A percentile compares a stretch with the other conserved stretches of the same genome.
phyloP scores from a whole-genome alignment of 805 yeast genomes.

The Hanseniaspora valbyensis region DNA sequence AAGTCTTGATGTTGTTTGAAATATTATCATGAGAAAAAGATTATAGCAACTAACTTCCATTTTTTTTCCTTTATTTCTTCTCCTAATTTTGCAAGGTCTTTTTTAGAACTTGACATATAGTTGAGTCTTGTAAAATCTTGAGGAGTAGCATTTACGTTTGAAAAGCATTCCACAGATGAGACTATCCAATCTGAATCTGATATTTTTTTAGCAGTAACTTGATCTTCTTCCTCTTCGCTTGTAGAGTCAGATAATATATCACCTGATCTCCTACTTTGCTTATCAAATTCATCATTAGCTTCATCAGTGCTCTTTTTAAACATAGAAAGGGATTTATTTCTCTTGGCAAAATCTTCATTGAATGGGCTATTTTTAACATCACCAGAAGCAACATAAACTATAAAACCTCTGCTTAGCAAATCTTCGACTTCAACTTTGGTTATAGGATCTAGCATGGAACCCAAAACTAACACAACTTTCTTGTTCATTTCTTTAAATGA shows the following conservation, averaged over 20 bases:
- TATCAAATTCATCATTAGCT: neutral
- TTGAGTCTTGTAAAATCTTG: slow-evolving; percentile 15
- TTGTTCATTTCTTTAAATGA: slow-evolving; percentile 12
- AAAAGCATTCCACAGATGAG: slow-evolving; percentile 11
- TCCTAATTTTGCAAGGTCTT: slow-evolving; percentile 4
- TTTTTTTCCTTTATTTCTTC: slow-evolving; percentile 1
- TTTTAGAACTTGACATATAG: slow-evolving; percentile 4
- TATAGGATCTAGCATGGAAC: slow-evolving; percentile 30
- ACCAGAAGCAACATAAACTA: slow-evolving; percentile 26
- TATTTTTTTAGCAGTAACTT: neutral
- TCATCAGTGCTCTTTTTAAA: slow-evolving; percentile 18
- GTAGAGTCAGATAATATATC: slow-evolving; percentile 12
- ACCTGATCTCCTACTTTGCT: neutral
- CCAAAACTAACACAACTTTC: slow-evolving; percentile 23
- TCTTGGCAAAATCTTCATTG: slow-evolving; percentile 22
- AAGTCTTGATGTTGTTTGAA: slow-evolving; percentile 9
- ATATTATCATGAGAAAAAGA: slow-evolving; percentile 13
- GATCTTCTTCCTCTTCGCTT: slow-evolving; percentile 14
- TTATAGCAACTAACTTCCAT: slow-evolving; percentile 9
- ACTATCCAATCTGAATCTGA: slow-evolving; percentile 15
- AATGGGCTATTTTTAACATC: slow-evolving; percentile 11
- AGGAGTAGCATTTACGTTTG: slow-evolving; percentile 1
- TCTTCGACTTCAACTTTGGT: slow-evolving; percentile 30
- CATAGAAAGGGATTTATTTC: slow-evolving; percentile 22
- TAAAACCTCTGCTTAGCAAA: slow-evolving; percentile 27